Evolutionary conservation across 371 early-diverging fungal species (phyloP).

Genomic region (Mycotypha africana): DNA sequence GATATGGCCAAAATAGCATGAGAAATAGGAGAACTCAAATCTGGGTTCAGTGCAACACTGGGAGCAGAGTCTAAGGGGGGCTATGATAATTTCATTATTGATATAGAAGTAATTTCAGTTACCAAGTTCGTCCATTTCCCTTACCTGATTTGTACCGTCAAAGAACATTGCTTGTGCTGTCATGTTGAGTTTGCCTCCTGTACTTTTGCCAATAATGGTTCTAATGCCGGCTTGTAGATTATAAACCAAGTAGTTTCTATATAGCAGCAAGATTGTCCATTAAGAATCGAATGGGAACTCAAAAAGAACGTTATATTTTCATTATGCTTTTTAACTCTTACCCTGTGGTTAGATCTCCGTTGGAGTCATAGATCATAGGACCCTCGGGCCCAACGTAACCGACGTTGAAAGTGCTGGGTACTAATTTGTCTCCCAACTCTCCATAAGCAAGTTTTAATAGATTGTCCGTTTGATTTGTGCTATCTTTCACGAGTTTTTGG

Average conservation of each 20-base stretch:
- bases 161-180: slow-evolving; percentile 42
- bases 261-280: too few species aligned
- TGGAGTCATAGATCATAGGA: slow-evolving; percentile 48
- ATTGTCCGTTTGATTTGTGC: slow-evolving; percentile 32
- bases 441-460: slow-evolving; percentile 33
- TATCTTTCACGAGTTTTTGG: slow-evolving; percentile 27
- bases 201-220: slow-evolving; percentile 37
- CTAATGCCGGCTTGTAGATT: slow-evolving; percentile 43
- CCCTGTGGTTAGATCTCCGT: slow-evolving; percentile 51
- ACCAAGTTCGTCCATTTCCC: too few species aligned
- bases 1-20: slow-evolving; percentile 40
- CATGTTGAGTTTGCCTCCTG: slow-evolving; percentile 40
- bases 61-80: slow-evolving; percentile 53
- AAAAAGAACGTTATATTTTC: too few species aligned
- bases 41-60: slow-evolving; percentile 44
- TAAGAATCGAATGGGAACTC: neutral
- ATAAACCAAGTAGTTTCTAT: slow-evolving; percentile 53
- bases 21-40: slow-evolving; percentile 34
- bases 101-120: neutral
- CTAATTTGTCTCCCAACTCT: slow-evolving; percentile 31
- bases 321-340: slow-evolving; percentile 15
- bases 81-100: slow-evolving; percentile 10
- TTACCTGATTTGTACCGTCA: slow-evolving; percentile 45
- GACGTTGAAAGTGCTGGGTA: slow-evolving; percentile 45
- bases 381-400: slow-evolving; percentile 59